Percentiles rank a stretch among this genome's conserved stretches.
These are phyloP conservation scores for Polyplosphaeria fusca DNA, from an alignment of 495 filamentous ascomycete genomes.

Conservation along the genomic window DNA sequence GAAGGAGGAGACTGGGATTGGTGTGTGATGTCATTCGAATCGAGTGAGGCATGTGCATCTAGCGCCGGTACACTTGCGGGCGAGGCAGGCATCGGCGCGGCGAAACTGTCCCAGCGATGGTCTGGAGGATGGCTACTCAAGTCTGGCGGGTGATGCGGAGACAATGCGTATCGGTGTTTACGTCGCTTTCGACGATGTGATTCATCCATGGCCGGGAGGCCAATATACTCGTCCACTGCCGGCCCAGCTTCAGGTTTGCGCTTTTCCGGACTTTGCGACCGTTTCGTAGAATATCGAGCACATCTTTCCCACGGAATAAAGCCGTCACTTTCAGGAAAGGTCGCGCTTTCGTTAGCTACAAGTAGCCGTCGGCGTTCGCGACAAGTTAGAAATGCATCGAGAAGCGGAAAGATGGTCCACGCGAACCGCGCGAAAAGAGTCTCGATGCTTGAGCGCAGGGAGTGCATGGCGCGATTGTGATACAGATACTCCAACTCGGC, in stretches of 20 bases:
- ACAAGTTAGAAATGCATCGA: not conserved
- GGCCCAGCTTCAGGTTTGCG: not conserved
- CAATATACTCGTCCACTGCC: not conserved
- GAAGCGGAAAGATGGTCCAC: not conserved
- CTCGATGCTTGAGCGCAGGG: not conserved
- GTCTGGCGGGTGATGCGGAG: not conserved
- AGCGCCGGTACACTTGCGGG: not conserved
- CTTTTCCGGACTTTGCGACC: not conserved
- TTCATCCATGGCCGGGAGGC: not conserved
- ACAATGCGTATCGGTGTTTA: not conserved
- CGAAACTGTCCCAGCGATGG: not conserved
- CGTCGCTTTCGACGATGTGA: not conserved
- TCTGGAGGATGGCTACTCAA: not conserved
- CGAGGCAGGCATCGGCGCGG: not conserved
- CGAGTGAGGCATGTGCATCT: not conserved
- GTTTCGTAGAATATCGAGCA: not conserved
- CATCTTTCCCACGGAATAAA: not conserved
- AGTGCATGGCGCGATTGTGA: not conserved
- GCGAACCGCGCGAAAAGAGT: not conserved
- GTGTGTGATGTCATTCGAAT: not conserved
- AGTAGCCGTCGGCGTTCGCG: conserved; percentile 1
- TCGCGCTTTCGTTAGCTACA: not conserved
- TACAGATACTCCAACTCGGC: not conserved
- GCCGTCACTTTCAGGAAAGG: not conserved
- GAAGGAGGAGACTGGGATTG: not conserved